Evolutionary conservation across 1,284 basidiomycete species (phyloP), one percentile per base, ranked within the genome.

Genomic region (Papiliotrema laurentii): DNA sequence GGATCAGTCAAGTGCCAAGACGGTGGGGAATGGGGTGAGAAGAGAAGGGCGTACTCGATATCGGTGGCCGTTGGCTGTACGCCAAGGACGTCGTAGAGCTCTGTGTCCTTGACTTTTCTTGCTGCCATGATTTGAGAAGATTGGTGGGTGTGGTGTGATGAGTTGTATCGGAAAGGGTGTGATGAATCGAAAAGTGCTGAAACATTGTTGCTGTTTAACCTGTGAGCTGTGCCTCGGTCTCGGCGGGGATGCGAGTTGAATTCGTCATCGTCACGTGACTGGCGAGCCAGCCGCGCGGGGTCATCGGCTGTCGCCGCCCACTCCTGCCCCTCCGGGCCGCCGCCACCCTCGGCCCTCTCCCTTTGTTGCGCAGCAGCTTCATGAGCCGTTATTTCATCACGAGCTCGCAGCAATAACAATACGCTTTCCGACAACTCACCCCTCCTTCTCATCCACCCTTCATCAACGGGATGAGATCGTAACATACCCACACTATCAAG

Each of bases 21-120:
- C 7, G 30, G 10, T 48, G 24, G 38, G 24, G 31, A 24, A 3
- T 6, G 19, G 16, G 24, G 4, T 13, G 11, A 46, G 10, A 16
- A 33, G 37, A 10, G 30, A 11, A 11, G 11, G 6, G 56, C 68
- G 43, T 43, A 71, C 71, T 73, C 69, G 38, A 74, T 64, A 30
- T 73, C 69, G 1, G 65, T 66, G 9, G 69, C 70, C 47, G 71
- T 69, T 10, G 68, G 66, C 36, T 54, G 39, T 19, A 74, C 72
- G 36, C 66, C 71, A 25, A 74, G 61, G 35, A 71, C 45, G 54
- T 74, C 72, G 59, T 74, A 74, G 25, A 71, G 60, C 44, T 65
- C 61, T 1, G 71, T 74, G 43, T 74, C 72, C 54, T 73, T 74
- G 41, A 53, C 53, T 38, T 50, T 54, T 30, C 34, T 34, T 14